Evolutionary conservation across 164 flowering plant genomes (phyloP), one percentile per base, ranked within the genome.

Genomic region (Nymphaea colorata): DNA sequence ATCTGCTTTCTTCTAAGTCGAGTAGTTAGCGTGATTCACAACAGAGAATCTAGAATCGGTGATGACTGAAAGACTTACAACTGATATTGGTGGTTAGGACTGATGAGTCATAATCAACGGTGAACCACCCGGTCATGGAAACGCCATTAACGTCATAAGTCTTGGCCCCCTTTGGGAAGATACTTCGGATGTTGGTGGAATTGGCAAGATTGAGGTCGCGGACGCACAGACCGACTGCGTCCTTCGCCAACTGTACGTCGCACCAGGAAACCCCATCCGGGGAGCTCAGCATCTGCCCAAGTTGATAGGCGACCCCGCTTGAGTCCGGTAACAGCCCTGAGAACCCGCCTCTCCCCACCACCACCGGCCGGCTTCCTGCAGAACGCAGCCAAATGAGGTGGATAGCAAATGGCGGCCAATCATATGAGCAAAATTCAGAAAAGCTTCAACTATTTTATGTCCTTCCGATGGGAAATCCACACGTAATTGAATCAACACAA

Each of bases 181-280:
- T 16, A 10, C 0, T 0, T 4, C 45, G 47, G 65, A 88, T 77
- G 70, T 68, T 64, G 4, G 98, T 72, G 71, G 69, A 65, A 72
- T 91, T 88, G 0, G 82, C 77, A 0, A 94, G 80, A 67, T 36
- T 79, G 57, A 92, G 41, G 70, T 75, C 67, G 12, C 91, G 87
- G 61, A 80, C 69, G 71, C 99, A 94, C 67, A 94, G 81, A 17
- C 98, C 99, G 67, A 42, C 70, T 43, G 67, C 82, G 79, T 94
- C 99, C 72, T 85, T 84, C 2, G 96, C 87, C 60, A 94, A 76
- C 69, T 92, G 99, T 64, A 94, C 96, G 74, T 94, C 96, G 73
- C 99, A 94, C 92, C 93, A 90, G 7, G 83, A 43, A 55, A 80
- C 51, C 44, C 79, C 68, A 73, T 76, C 61, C 10, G 79, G 66